Evolutionary conservation across 495 filamentous ascomycete genomes (phyloP), one percentile per base, ranked within the genome.

Genomic region (Trichoderma reesei): DNA sequence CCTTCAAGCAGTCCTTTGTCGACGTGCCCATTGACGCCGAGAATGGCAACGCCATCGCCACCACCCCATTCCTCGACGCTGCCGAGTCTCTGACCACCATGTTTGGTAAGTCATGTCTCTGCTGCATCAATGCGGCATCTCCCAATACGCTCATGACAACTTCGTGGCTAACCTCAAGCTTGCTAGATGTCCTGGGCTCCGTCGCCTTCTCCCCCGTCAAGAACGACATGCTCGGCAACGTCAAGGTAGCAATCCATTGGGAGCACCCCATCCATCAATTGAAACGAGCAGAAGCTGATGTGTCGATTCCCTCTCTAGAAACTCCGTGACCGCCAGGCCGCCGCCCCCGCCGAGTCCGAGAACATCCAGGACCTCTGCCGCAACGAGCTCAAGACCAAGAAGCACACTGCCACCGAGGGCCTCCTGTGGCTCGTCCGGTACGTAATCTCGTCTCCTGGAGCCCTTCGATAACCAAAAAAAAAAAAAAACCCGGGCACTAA

Each of bases 391-490:
- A 92, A 92, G 79, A 82, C 83, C 38, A 91, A 90, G 76, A 88
- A 92, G 73, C 88, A 96, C 75, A 83, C 75, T 54, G 94, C 94
- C 34, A 83, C 90, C 36, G 93, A 97, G 74, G 95, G 92, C 18
- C 79, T 98, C 48, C 73, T 96, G 31, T 98, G 94, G 94, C 84
- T 98, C 36, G 82, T 86, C 51, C 90, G 94, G 93, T 96, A 79
- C 65, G 77, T 59, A 59, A 36, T 4, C n/a, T 4, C 11, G 51
- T 20, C 20, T 9, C 34, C 51, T 56, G 31, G n/a, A 54, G 65
- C 33, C 38, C 31, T 31, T 41, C 14, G 26, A 60, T 67, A 48
- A 5, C 14, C 44, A 20, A 48, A 16, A 44, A 5, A 41, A 41
- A 46, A 65, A 64, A 41, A 42, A 60, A 51, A 61, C 65, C 33